Base-by-base conservation (phyloP, 116 monocot species). In the Iris pallida region DNA sequence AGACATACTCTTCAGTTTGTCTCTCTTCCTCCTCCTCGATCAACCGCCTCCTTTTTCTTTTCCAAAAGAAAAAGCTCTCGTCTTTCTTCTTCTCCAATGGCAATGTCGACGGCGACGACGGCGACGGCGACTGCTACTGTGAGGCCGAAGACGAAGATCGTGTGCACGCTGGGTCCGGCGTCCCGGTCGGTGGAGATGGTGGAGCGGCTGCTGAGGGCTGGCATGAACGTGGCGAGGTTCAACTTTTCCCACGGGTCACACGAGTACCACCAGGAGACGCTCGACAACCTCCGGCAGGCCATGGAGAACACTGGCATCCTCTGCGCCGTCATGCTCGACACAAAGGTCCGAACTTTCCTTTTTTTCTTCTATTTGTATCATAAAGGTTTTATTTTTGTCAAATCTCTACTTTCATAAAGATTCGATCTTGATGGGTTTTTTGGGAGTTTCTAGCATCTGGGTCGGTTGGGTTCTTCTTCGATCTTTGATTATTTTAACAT, bases 241-340 rank as follows among this genome's bases (percentile, higher is more conserved):
- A 86, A 86, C 70, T 86, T 86, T 63, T 86, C 86, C 7, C 86
- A 86, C 51, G 86, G 86, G 8, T 76, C 81, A 6, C 86, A 86
- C 73, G 86, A 76, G 61, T 87, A 87, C 69, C 87, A 87, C 61
- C 87, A 87, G 83, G 83, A 87, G 55, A 87, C 87, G 19, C 80
- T 87, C 7, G 75, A 83, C 59, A 87, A 87, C 64, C 83, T 87
- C 62, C 76, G 69, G 18, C 19, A 48, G 11, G 87, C 83, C 67
- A 87, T 83, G 83, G 72, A 77, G 5, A 76, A 68, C 66, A 80
- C 88, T 30, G 84, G 81, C 42, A 88, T 88, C 63, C 78, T 88
- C 51, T 88, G 84, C 69, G 88, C 88, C 58, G 88, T 88, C 72
- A 88, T 88, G 88, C 81, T 88, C 46, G 88, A 88, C 59, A 88